phyloP scores from a whole-genome alignment of 257 asterid species.

The Mitragyna speciosa region DNA sequence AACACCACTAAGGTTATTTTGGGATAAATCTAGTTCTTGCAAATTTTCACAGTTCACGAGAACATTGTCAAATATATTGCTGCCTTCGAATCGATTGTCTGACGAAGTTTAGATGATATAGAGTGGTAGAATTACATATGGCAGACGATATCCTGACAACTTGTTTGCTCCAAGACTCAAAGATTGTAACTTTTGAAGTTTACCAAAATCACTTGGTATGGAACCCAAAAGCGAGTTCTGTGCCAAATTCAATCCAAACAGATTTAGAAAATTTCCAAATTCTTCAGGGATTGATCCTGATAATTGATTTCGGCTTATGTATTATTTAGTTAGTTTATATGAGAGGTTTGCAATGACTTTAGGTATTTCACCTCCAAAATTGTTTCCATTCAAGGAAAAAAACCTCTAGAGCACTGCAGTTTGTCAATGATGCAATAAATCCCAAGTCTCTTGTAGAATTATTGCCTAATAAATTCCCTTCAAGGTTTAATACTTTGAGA shows the following conservation, averaged over 20 bases:
- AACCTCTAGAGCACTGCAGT: slow-evolving; percentile 18
- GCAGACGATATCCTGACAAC: not conserved
- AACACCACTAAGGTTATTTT: not conserved
- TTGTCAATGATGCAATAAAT: slow-evolving; percentile 27
- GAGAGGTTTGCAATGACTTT: slow-evolving; percentile 34
- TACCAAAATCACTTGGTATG: slow-evolving; percentile 34
- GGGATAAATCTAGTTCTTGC: slow-evolving; percentile 14
- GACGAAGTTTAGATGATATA: not conserved
- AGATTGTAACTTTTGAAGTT: not conserved
- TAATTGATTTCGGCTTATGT: slow-evolving; percentile 13
- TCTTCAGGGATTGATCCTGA: slow-evolving; percentile 33
- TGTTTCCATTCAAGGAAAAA: slow-evolving; percentile 18
- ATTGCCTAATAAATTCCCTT: slow-evolving; percentile 8
- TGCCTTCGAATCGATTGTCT: slow-evolving; percentile 19
- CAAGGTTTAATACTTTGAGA: not conserved
- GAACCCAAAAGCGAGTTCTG: slow-evolving; percentile 16
- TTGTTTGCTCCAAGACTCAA: not conserved
- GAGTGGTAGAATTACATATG: not conserved
- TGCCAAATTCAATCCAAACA: not conserved
- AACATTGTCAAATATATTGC: slow-evolving; percentile 9
- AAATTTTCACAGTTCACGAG: slow-evolving; percentile 15
- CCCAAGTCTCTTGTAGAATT: slow-evolving; percentile 23
- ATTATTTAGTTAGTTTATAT: not conserved
- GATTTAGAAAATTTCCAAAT: slow-evolving; percentile 22
- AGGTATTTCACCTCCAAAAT: slow-evolving; percentile 31